Conservation (phyloP, 306 rosid species). For the Begonia masoniana region DNA sequence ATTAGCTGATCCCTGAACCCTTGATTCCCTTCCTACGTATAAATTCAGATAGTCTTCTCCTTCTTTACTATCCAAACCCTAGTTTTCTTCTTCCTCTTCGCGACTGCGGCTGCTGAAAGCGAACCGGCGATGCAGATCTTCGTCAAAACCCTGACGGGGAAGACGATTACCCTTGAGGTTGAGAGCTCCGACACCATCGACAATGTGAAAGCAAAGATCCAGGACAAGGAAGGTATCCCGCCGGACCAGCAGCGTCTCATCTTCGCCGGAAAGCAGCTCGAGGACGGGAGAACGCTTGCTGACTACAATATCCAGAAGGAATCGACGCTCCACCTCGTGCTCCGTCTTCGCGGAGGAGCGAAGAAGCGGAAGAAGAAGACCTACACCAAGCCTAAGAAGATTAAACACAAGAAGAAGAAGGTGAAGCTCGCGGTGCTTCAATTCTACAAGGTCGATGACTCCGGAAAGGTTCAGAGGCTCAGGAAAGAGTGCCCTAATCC, state of each 20-base stretch:
- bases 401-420: constrained; percentile 15
- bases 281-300: constrained; percentile 12
- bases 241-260: constrained; percentile 62
- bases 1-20: no score
- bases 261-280: constrained; percentile 45
- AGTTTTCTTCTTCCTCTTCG: no score
- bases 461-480: constrained; percentile 10
- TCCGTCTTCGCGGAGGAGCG: constrained; percentile 8
- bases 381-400: constrained; percentile 10
- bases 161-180: constrained; percentile 58
- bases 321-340: constrained; percentile 8
- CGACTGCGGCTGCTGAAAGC: no score
- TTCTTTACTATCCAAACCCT: no score
- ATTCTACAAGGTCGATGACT: constrained; percentile 9
- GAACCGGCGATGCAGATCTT: constrained; percentile 38
- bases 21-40: no score
- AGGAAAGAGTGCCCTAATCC: constrained; percentile 10
- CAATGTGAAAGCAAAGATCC: constrained; percentile 54
- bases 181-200: constrained; percentile 58
- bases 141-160: constrained; percentile 55
- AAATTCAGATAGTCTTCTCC: no score
- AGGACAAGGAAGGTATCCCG: constrained; percentile 55
- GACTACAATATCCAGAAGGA: constrained; percentile 13
- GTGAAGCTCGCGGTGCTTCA: constrained; percentile 10
- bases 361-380: constrained; percentile 15